Conservation (phyloP, 345 rosid genomes). For the Acer campestre region DNA sequence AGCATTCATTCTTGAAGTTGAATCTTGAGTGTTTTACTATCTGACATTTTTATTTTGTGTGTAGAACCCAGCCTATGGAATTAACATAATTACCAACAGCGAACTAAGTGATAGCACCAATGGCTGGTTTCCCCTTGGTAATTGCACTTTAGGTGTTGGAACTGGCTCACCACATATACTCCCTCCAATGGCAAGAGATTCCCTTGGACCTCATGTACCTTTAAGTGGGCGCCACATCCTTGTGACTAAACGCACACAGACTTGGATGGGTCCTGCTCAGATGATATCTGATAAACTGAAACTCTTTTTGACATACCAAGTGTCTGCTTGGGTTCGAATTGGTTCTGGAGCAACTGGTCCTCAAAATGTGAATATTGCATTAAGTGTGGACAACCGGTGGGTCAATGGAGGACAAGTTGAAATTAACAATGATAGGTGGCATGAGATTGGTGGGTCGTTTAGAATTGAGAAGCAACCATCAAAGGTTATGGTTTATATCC, state of each 20-base stretch:
- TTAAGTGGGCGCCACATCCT: conserved; percentile 77
- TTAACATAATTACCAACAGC: conserved; percentile 74
- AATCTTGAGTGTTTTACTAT: background rate
- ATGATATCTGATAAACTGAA: conserved; percentile 74
- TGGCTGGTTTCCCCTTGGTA: conserved; percentile 95
- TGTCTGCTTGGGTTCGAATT: conserved; percentile 88
- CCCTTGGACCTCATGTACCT: conserved; percentile 66
- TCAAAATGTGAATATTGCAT: conserved; percentile 85
- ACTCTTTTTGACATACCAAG: conserved; percentile 83
- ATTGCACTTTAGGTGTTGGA: conserved; percentile 62
- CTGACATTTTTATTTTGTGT: conserved; percentile 8
- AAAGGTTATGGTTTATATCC: conserved; percentile 77
- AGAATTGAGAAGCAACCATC: conserved; percentile 86
- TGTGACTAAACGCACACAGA: conserved; percentile 75
- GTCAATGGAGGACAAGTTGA: conserved; percentile 94
- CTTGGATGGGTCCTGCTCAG: conserved; percentile 99
- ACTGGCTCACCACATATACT: conserved; percentile 80
- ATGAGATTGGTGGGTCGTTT: conserved; percentile 88
- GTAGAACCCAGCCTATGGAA: conserved; percentile 75
- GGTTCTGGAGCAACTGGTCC: conserved; percentile 55
- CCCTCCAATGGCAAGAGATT: conserved; percentile 83
- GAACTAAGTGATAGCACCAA: conserved; percentile 57
- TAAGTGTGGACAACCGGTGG: conserved; percentile 85
- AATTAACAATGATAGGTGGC: conserved; percentile 73
- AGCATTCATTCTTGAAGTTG: conserved; percentile 5